Base-by-base conservation (phyloP, 495 filamentous ascomycete species). In the Aspergillus campestris region DNA sequence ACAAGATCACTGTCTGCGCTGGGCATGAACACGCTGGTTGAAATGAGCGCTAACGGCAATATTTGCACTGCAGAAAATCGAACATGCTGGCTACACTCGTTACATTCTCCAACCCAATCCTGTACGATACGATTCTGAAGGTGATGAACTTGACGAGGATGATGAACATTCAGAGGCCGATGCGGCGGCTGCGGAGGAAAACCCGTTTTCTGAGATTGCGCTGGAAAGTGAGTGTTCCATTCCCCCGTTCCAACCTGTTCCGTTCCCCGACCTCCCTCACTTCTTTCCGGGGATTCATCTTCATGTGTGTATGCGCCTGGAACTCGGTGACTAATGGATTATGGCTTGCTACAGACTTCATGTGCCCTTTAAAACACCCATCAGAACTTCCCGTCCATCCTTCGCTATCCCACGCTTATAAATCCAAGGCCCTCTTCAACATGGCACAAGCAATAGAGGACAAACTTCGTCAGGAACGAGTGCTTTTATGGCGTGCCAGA, bases 351-450 rank as follows among this genome's bases (percentile, higher is more conserved):
- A 3, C 57, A 95, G 91, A 86, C 42, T 76, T 96, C 34, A 78
- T 99, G 9, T 85, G 85, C 34, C 92, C 92, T 18, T 67, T 97
- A 41, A 94, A 88, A 43, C 76, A 88, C 44, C 84, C 89, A 15
- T 85, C 89, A 40, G 87, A 94, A 60, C 75, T 99, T 30, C 80
- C 87, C 4, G 74, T 66, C 32, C 92, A 99, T 57, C 89, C 89
- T 49, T 84, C 86, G 3, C 62, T 95, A 41, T 89, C 89, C 30
- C 75, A 81, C 54, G 78, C 90, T 1, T 97, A 94, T 65, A 83
- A 70, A 2, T 89, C 87, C 8, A 81, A 80, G 47, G 84, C 85
- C 4, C 74, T 99, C n/a, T 80, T 79, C 34, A 77, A 91, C 27
- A 80, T 99, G 63, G 80, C 81, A 8, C 70, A 73, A 32, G 78